These are phyloP conservation scores for Colletotrichum spinosum DNA, from an alignment of 2,329 filamentous ascomycete genomes.

Conservation along the genomic window DNA sequence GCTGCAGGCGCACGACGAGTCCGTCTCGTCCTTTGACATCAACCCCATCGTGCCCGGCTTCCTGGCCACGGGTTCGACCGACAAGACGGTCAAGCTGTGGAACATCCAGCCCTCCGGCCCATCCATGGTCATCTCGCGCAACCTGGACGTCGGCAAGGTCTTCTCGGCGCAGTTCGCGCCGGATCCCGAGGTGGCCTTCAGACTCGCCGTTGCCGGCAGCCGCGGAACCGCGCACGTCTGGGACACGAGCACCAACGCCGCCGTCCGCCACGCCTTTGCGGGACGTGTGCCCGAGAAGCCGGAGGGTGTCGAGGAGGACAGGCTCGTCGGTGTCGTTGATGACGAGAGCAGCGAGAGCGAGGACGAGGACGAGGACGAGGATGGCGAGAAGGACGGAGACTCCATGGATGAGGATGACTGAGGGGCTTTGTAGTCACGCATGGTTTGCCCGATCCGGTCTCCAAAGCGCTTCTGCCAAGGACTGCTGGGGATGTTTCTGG, in stretches of 20 bases:
- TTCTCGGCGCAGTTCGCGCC: slow-evolving; percentile 93
- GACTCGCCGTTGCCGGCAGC: slow-evolving; percentile 92
- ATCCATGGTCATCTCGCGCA: slow-evolving; percentile 89
- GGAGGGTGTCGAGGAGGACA: slow-evolving; percentile 76
- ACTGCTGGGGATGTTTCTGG: slow-evolving; percentile 5
- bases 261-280: slow-evolving; percentile 87
- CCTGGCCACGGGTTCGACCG: slow-evolving; percentile 91
- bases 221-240: slow-evolving; percentile 93
- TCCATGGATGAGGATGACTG: slow-evolving; percentile 69
- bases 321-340: slow-evolving; percentile 78
- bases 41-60: slow-evolving; percentile 91
- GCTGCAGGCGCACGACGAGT: slow-evolving; percentile 93
- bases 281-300: slow-evolving; percentile 65
- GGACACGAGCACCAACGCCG: slow-evolving; percentile 94
- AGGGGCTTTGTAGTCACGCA: too few species aligned
- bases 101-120: slow-evolving; percentile 86
- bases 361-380: slow-evolving; percentile 61
- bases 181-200: slow-evolving; percentile 90
- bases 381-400: slow-evolving; percentile 55
- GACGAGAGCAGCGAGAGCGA: slow-evolving; percentile 76
- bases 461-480: not conserved
- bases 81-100: slow-evolving; percentile 97
- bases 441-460: slow-evolving; percentile 7
- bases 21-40: slow-evolving; percentile 91
- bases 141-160: slow-evolving; percentile 93